Base-by-base conservation (phyloP, 257 asterid species). In the Eucommia ulmoides region DNA sequence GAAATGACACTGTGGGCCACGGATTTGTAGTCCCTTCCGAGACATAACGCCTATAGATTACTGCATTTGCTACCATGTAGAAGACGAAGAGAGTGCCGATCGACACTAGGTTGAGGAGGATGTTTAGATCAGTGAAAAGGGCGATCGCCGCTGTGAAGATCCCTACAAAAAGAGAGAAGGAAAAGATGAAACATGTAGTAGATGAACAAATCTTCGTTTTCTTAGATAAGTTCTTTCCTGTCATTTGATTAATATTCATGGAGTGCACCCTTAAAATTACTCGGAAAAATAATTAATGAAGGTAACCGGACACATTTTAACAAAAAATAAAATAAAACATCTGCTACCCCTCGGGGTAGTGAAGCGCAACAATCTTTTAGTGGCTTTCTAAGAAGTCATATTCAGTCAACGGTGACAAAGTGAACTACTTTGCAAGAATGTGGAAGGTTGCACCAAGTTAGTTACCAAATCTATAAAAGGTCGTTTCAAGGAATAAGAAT, bases 61-160 rank as follows among this genome's bases (percentile, higher is more conserved):
- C 94, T 2, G 98, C 98, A 55, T 75, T 89, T 1, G 93, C 94
- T 10, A 91, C 98, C 87, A 86, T 72, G 81, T 72, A 82, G 85
- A 86, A 91, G 26, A 91, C 93, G 19, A 91, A 91, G 1, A 91
- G 83, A 1, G 98, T 83, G 45, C 96, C 96, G 2, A 91, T 86
- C 2, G 95, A 66, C 1, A 81, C 83, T 0, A 91, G 72, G 75
- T 79, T 73, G 6, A 86, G 65, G 18, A 91, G 80, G 51, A 91
- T 74, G n/a, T 70, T 67, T 33, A 91, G 52, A 55, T 86, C 88
- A 2, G 98, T 86, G 19, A 91, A 78, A 3, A 91, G 73, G 0
- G 98, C 94, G 19, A 91, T 83, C 1, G 70, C 82, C 10, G 93
- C 98, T 0, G 98, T 91, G 51, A 78, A 81, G 49, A 88, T 54